These are phyloP conservation scores for Chenopodium suecicum DNA, from an alignment of 148 eudicot genomes.

Conservation along the genomic window DNA sequence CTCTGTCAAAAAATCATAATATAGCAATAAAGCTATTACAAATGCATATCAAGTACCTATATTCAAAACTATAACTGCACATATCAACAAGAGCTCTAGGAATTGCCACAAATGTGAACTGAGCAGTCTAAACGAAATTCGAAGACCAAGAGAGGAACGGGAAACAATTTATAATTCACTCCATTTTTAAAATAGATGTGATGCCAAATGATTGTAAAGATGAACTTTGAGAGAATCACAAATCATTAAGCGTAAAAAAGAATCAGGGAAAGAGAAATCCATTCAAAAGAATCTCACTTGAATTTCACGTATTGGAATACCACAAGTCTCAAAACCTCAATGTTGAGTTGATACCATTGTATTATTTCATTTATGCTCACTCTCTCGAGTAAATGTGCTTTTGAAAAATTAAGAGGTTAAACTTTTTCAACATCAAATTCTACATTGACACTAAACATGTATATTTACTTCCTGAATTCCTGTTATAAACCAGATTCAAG, in stretches of 20 bases:
- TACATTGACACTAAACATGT: neutral
- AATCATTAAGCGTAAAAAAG: neutral
- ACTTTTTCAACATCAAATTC: neutral
- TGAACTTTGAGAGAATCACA: neutral
- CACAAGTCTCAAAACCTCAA: neutral
- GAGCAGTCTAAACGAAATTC: neutral
- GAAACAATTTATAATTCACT: neutral
- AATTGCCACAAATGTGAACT: neutral
- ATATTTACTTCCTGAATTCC: neutral
- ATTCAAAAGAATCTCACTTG: neutral
- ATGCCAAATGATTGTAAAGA: neutral
- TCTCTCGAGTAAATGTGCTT: neutral
- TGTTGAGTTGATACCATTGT: neutral
- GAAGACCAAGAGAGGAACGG: neutral
- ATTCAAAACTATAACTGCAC: neutral
- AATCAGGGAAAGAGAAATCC: neutral
- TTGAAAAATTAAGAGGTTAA: neutral
- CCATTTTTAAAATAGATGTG: neutral
- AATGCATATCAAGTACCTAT: neutral
- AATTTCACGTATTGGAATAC: neutral
- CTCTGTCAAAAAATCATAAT: neutral
- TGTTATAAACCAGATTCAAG: neutral
- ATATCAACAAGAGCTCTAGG: neutral
- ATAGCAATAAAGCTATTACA: neutral
- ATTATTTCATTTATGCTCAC: neutral